Evolutionary conservation across 2,329 filamentous ascomycete genomes (phyloP), one percentile per base, ranked within the genome.

Genomic region (Fusarium transvaalense): DNA sequence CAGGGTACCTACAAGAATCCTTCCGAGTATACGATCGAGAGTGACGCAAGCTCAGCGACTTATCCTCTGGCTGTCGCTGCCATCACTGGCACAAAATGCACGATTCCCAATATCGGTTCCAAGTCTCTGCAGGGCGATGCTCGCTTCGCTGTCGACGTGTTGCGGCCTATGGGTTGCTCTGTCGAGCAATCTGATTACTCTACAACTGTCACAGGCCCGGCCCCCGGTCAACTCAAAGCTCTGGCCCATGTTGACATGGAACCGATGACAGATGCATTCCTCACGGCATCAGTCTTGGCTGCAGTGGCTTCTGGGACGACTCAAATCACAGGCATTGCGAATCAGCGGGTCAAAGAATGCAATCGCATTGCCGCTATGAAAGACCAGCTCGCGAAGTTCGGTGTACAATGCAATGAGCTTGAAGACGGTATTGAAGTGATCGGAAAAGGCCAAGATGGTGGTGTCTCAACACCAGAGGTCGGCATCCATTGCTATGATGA

Each of bases 251-350:
- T 99, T 29, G 94, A 99, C 75, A 99, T 99, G 96, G 96, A 98
- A 78, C 92, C 95, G 2, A 99, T 99, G 96, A 99, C 96, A 0
- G 96, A 99, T 79, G 96, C 96, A 48, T 99, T 99, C 84, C 85
- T 99, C 53, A 97, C 94, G 6, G 96, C 96, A 19, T 97, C 94
- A 3, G 94, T 97, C 6, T 86, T 99, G 46, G 96, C 94, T 27
- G 96, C 96, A 35, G 93, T 97, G 42, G 94, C 95, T 12, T 89
- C 87, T 15, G 93, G 92, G 3, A 89, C 89, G 51, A 99, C 96
- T 0, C 89, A 88, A 57, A 98, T 99, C 70, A 91, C 90, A 17
- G 96, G 96, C 50, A 99, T 99, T 72, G 96, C 96, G 31, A 99
- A 99, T 76, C 96, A 99, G 78, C 89, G 96, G 72, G 95, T 98